Evolutionary conservation across 495 filamentous ascomycete species (phyloP).

Genomic region (Aspergillus affinis): DNA sequence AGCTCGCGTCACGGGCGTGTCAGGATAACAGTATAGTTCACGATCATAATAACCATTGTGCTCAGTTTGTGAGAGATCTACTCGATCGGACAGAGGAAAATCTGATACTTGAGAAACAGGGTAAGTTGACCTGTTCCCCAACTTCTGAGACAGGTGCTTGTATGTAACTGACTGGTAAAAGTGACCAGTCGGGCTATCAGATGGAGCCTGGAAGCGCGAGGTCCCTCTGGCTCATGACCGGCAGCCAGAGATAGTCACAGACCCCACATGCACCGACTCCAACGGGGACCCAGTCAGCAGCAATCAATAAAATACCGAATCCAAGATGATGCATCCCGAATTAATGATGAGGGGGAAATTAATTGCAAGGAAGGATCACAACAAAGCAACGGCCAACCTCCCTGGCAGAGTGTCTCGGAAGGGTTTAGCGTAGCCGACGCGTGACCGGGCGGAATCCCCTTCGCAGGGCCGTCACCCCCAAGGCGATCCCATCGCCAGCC

Average conservation of each 20-base stretch:
- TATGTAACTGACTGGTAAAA: not conserved
- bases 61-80: not conserved
- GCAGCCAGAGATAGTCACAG: too few relatives aligned
- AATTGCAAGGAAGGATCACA: too few relatives aligned
- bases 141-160: not conserved
- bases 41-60: not conserved
- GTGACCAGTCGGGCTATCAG: not conserved
- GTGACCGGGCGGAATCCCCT: constrained; percentile 41
- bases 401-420: constrained; percentile 18
- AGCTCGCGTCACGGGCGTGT: not conserved
- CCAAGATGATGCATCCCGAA: too few relatives aligned
- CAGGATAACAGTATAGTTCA: not conserved
- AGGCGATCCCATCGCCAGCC: constrained; percentile 19
- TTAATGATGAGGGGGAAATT: too few relatives aligned
- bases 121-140: not conserved
- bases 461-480: constrained; percentile 29
- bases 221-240: too few relatives aligned
- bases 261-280: too few relatives aligned
- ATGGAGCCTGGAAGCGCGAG: not conserved
- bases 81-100: not conserved
- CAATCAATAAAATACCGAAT: too few relatives aligned
- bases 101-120: not conserved
- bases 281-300: too few relatives aligned
- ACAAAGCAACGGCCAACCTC: constrained; percentile 8
- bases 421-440: constrained; percentile 46